Evolutionary conservation across 495 filamentous ascomycete genomes (phyloP).

Genomic region (Peziza echinospora): DNA sequence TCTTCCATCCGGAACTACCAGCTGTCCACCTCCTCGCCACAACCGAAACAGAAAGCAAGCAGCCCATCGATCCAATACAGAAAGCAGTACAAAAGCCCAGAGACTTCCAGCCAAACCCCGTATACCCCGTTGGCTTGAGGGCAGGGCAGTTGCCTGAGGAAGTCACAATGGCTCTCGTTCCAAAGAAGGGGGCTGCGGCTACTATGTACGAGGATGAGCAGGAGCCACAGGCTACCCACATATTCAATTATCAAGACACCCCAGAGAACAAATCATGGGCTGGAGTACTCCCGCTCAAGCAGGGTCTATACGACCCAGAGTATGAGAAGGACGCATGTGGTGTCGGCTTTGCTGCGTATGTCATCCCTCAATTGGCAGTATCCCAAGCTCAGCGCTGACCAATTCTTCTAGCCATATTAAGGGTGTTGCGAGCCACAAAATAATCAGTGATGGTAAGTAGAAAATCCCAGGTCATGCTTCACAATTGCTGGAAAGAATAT

Average conservation of each 20-base stretch:
- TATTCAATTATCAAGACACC: conserved; percentile 66
- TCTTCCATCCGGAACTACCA: too few species aligned
- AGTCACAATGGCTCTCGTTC: not conserved
- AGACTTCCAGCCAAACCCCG: too few species aligned
- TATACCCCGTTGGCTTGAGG: too few species aligned
- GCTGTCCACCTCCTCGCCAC: too few species aligned
- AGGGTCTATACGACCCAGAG: conserved; percentile 91
- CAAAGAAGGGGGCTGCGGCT: not conserved
- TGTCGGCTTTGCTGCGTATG: conserved; percentile 97
- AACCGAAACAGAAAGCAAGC: too few species aligned
- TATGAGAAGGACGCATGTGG: conserved; percentile 98
- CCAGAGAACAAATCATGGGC: conserved; percentile 89
- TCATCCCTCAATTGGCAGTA: conserved; percentile 6
- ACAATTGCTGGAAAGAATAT: not conserved
- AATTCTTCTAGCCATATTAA: conserved; percentile 61
- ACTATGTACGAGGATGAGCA: conserved; percentile 21
- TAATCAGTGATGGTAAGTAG: conserved; percentile 86
- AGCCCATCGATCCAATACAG: too few species aligned
- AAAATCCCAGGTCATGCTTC: not conserved
- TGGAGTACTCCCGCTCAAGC: conserved; percentile 81
- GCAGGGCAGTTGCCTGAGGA: too few species aligned
- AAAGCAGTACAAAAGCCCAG: too few species aligned
- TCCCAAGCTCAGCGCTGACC: conserved; percentile 2
- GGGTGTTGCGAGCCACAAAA: conserved; percentile 93
- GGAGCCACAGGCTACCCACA: conserved; percentile 31